phyloP scores from a whole-genome alignment of 495 filamentous ascomycete genomes.

The Alectoria sarmentosa region DNA sequence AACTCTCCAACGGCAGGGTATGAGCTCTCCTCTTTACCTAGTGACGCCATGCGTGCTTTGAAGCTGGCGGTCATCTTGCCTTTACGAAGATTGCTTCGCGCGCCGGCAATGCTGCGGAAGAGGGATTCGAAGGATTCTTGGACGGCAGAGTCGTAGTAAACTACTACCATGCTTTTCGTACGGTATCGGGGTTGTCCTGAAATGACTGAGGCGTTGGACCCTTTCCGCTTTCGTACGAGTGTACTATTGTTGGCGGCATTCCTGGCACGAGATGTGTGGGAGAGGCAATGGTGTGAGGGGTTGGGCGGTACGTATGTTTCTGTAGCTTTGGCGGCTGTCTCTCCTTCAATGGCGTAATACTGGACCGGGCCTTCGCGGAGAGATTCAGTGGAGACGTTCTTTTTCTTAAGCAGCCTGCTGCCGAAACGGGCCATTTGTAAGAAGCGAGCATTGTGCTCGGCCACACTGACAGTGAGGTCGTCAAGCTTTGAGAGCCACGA shows the following conservation, averaged over 20 bases:
- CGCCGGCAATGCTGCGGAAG: slow-evolving; percentile 71
- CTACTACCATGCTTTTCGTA: slow-evolving; percentile 70
- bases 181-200: slow-evolving; percentile 51
- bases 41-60: slow-evolving; percentile 24
- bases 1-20: slow-evolving; percentile 6
- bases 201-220: slow-evolving; percentile 29
- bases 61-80: slow-evolving; percentile 59
- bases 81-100: slow-evolving; percentile 74
- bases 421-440: slow-evolving; percentile 37
- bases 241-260: slow-evolving; percentile 22
- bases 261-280: slow-evolving; percentile 18
- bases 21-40: slow-evolving; percentile 12
- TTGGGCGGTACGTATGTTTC: slow-evolving; percentile 6
- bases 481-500: slow-evolving; percentile 62
- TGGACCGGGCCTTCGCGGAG: slow-evolving; percentile 33
- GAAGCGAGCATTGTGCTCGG: slow-evolving; percentile 62
- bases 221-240: slow-evolving; percentile 27
- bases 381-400: slow-evolving; percentile 58
- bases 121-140: slow-evolving; percentile 73
- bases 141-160: slow-evolving; percentile 83
- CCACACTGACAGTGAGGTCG: slow-evolving; percentile 60
- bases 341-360: slow-evolving; percentile 8
- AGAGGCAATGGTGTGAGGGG: slow-evolving; percentile 9
- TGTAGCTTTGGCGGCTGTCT: slow-evolving; percentile 5
- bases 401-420: slow-evolving; percentile 37